Evolutionary conservation across 2,329 filamentous ascomycete genomes (phyloP).

Genomic region (Fusarium pseudograminearum): DNA sequence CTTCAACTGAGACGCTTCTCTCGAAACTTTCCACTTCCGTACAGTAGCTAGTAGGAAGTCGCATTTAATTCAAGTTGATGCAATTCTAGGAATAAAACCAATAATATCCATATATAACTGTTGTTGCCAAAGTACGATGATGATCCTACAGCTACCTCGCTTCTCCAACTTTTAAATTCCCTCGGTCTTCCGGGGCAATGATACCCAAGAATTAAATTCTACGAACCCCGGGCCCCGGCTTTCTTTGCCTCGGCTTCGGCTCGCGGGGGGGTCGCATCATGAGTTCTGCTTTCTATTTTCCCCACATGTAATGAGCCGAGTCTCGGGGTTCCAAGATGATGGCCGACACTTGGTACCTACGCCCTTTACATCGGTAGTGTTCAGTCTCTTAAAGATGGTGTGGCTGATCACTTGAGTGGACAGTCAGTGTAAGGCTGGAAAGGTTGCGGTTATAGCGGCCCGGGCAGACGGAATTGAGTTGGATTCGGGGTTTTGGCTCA

Average conservation of each 20-base stretch:
- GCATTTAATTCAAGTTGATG: neutral
- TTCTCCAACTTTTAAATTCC: slow-evolving; percentile 23
- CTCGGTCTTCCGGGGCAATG: slow-evolving; percentile 40
- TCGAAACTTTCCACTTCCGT: slow-evolving; percentile 18
- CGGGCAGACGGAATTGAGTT: slow-evolving; percentile 39
- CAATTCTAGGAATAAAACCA: neutral
- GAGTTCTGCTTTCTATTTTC: slow-evolving; percentile 24
- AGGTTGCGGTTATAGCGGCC: slow-evolving; percentile 13
- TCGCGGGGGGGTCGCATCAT: slow-evolving; percentile 35
- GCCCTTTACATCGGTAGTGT: neutral
- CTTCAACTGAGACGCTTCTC: slow-evolving; percentile 14
- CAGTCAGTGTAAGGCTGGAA: slow-evolving; percentile 2
- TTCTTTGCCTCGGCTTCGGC: slow-evolving; percentile 48
- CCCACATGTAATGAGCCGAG: slow-evolving; percentile 34
- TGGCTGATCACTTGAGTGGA: slow-evolving; percentile 3
- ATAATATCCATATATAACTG: neutral
- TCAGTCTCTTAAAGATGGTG: neutral
- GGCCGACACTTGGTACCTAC: neutral
- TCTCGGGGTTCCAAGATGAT: slow-evolving; percentile 15
- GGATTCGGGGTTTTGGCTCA: slow-evolving; percentile 19
- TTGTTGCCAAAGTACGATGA: neutral
- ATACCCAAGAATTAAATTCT: slow-evolving; percentile 13
- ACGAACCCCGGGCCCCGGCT: slow-evolving; percentile 42
- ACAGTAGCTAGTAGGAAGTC: neutral
- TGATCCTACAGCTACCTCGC: neutral